Percentiles rank a stretch among this genome's conserved stretches.
These are phyloP conservation scores for Sporothrix curviconia DNA, from an alignment of 2,329 filamentous ascomycete species.

Conservation along the genomic window DNA sequence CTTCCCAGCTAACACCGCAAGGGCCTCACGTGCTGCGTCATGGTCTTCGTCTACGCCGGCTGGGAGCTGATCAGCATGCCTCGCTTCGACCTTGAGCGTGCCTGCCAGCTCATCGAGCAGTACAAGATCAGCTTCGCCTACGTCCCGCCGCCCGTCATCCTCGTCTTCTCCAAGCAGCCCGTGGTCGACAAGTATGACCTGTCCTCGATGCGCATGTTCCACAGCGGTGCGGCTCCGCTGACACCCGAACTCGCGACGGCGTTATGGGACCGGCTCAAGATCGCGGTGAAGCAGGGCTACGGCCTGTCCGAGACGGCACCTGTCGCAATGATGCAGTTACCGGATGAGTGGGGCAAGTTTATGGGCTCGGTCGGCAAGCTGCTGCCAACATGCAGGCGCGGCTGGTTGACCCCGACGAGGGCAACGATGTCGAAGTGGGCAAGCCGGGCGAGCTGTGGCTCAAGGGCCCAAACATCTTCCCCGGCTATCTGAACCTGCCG, in stretches of 20 bases:
- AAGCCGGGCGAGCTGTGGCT: conserved; percentile 66
- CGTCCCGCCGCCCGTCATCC: conserved; percentile 76
- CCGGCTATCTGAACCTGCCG: conserved; percentile 69
- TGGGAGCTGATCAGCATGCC: conserved; percentile 64
- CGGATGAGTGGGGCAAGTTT: conserved; percentile 68
- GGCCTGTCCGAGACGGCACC: conserved; percentile 84
- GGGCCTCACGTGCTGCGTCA: conserved; percentile 66
- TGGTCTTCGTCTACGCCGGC: conserved; percentile 60
- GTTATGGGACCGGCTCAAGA: conserved; percentile 64
- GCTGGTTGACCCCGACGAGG: conserved; percentile 61
- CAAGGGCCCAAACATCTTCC: conserved; percentile 72
- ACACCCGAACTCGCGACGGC: conserved; percentile 72
- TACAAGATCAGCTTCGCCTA: conserved; percentile 71
- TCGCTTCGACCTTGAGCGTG: conserved; percentile 74
- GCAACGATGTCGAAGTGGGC: conserved; percentile 47
- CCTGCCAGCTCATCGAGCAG: conserved; percentile 70
- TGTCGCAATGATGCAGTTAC: conserved; percentile 65
- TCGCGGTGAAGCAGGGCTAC: conserved; percentile 88
- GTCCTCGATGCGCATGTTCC: conserved; percentile 71
- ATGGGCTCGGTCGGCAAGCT: conserved; percentile 75
- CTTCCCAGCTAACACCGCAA: conserved; percentile 18
- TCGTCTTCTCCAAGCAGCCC: conserved; percentile 74
- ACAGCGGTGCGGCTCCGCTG: conserved; percentile 79
- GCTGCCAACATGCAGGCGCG: conserved; percentile 71
- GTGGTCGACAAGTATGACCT: conserved; percentile 75